These are phyloP conservation scores for Bryum argenteum DNA, from an alignment of 225 moss, liverwort and hornwort genomes.

Conservation along the genomic window DNA sequence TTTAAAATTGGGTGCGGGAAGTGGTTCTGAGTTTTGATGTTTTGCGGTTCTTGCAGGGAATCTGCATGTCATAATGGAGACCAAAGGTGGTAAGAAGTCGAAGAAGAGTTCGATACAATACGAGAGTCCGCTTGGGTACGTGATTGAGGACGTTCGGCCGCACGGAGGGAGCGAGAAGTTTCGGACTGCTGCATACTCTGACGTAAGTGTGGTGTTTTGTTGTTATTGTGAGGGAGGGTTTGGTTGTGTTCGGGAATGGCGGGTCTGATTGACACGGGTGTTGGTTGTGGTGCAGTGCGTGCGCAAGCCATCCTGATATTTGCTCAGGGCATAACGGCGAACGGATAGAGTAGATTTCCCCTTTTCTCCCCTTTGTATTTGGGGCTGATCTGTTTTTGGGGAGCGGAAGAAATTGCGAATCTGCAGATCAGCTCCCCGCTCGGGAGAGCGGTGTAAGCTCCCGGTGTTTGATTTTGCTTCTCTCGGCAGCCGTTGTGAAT, in stretches of 20 bases:
- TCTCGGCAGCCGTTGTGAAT: slow-evolving; percentile 22
- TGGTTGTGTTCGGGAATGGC: background rate
- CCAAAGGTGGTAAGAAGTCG: slow-evolving; percentile 74
- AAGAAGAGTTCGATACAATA: slow-evolving; percentile 58
- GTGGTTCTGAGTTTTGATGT: background rate
- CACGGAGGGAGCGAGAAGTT: slow-evolving; percentile 99
- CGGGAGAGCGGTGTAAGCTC: slow-evolving; percentile 58
- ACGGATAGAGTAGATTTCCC: slow-evolving; percentile 37
- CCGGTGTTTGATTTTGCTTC: slow-evolving; percentile 15
- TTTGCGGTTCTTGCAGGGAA: slow-evolving; percentile 27
- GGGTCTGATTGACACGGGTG: background rate
- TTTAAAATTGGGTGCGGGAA: background rate
- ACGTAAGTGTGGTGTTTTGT: slow-evolving; percentile 51
- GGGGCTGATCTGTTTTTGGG: slow-evolving; percentile 81
- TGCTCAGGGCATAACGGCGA: slow-evolving; percentile 39
- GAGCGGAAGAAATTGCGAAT: slow-evolving; percentile 36
- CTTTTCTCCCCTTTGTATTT: background rate
- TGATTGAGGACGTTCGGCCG: slow-evolving; percentile 99
- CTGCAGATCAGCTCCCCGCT: slow-evolving; percentile 75
- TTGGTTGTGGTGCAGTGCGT: slow-evolving; percentile 71
- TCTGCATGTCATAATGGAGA: slow-evolving; percentile 99
- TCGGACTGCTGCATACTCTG: slow-evolving; percentile 90
- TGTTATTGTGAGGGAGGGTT: background rate
- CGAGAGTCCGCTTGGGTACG: slow-evolving; percentile 92
- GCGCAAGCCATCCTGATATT: slow-evolving; percentile 99